Percentiles rank a stretch among this genome's conserved stretches.
Conservation (phyloP, 495 filamentous ascomycete species). For the Penicillium diatomitis region DNA sequence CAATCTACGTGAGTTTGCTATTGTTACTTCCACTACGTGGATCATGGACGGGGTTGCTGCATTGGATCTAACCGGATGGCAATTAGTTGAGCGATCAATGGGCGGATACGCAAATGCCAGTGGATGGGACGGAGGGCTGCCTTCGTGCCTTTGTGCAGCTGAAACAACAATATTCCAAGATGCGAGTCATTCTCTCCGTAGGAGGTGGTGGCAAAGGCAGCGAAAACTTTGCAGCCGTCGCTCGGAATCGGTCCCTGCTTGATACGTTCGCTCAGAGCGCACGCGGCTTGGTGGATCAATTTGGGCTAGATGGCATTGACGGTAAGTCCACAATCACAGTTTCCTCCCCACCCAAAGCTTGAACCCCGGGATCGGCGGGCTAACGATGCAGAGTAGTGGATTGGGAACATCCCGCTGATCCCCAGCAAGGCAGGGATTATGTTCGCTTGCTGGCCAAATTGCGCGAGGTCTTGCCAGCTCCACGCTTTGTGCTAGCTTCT, state of each 20-base stretch:
- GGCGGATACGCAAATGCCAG: slow-evolving; percentile 70
- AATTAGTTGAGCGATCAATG: slow-evolving; percentile 75
- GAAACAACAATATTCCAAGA: slow-evolving; percentile 64
- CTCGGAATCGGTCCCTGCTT: slow-evolving; percentile 47
- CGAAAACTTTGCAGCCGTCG: slow-evolving; percentile 67
- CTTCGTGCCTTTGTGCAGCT: slow-evolving; percentile 64
- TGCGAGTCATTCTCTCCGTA: slow-evolving; percentile 78
- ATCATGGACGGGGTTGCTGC: too few relatives aligned
- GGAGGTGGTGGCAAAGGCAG: slow-evolving; percentile 74
- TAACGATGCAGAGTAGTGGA: slow-evolving; percentile 49
- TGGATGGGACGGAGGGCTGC: slow-evolving; percentile 70
- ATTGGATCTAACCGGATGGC: slow-evolving; percentile 11
- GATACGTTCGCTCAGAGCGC: slow-evolving; percentile 70
- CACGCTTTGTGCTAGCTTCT: slow-evolving; percentile 67
- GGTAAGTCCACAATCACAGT: slow-evolving; percentile 36
- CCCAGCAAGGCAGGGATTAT: slow-evolving; percentile 63
- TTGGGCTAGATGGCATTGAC: slow-evolving; percentile 78
- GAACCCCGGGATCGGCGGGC: too few relatives aligned
- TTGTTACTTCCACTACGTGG: not conserved
- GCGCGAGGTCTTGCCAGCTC: slow-evolving; percentile 62
- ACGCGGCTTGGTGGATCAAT: slow-evolving; percentile 60
- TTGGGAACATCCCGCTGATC: slow-evolving; percentile 76
- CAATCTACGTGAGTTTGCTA: slow-evolving; percentile 57
- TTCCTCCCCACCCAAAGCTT: too few relatives aligned
- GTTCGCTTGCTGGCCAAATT: slow-evolving; percentile 59